phyloP scores from a whole-genome alignment of 2,329 filamentous ascomycete genomes.

The Fusarium illudens region DNA sequence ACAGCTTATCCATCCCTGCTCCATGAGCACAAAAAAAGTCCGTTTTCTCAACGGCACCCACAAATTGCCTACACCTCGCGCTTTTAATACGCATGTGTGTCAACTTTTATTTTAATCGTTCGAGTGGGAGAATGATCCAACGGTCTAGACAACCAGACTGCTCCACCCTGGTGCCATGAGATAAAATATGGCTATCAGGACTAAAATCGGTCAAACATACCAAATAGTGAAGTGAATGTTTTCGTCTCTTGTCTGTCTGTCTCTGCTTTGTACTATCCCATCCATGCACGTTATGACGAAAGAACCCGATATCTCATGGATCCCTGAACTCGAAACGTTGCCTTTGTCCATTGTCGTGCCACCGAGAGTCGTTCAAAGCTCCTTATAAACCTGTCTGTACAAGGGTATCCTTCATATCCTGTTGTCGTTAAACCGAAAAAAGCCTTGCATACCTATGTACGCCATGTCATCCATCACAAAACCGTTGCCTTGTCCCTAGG shows the following conservation, averaged over 20 bases:
- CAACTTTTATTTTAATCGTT: constrained; percentile 64
- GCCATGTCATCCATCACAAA: constrained; percentile 28
- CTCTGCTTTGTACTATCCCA: neutral
- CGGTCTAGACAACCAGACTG: constrained; percentile 74
- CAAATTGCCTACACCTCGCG: constrained; percentile 70
- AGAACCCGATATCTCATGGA: neutral
- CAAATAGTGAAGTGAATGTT: constrained; percentile 6
- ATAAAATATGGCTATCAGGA: constrained; percentile 65
- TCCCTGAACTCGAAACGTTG: neutral
- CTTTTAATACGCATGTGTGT: constrained; percentile 66
- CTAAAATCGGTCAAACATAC: constrained; percentile 67
- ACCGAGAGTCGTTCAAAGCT: constrained; percentile 1
- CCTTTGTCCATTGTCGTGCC: neutral
- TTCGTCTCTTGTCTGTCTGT: neutral
- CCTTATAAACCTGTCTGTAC: constrained; percentile 10
- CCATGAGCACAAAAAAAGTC: constrained; percentile 37
- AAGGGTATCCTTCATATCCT: constrained; percentile 20
- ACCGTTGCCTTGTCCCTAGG: constrained; percentile 16
- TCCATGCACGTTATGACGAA: constrained; percentile 6
- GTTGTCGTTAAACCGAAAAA: constrained; percentile 21
- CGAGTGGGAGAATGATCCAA: constrained; percentile 69
- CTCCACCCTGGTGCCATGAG: constrained; percentile 71
- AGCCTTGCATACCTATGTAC: constrained; percentile 20
- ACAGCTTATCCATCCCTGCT: neutral
- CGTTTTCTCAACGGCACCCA: constrained; percentile 52